Percentiles rank a stretch among this genome's conserved stretches.
phyloP scores from a whole-genome alignment of 495 filamentous ascomycete genomes.

The Lentithecium fluviatile region DNA sequence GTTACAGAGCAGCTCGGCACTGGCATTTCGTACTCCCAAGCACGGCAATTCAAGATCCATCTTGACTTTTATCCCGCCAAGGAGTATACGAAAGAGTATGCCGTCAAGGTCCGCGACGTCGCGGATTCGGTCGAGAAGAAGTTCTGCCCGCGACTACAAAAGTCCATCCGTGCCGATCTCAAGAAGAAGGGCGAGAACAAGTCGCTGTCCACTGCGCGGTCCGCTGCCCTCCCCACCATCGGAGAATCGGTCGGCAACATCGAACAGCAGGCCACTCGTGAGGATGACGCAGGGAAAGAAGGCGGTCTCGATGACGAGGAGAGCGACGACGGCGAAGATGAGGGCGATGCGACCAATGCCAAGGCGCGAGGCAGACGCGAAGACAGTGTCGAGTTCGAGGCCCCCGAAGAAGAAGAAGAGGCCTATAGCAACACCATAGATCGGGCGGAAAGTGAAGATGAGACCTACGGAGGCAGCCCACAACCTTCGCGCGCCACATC shows the following conservation, averaged over 20 bases:
- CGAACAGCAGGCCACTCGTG: constrained; percentile 55
- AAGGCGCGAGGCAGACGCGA: constrained; percentile 70
- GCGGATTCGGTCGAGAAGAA: constrained; percentile 72
- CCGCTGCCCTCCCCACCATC: constrained; percentile 73
- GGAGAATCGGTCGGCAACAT: constrained; percentile 72
- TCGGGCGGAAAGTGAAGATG: constrained; percentile 30
- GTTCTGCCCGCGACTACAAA: constrained; percentile 69
- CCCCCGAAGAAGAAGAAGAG: constrained; percentile 87
- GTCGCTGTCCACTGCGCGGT: constrained; percentile 52
- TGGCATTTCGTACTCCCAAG: constrained; percentile 61
- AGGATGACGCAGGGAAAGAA: constrained; percentile 47
- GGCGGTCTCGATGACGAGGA: constrained; percentile 56
- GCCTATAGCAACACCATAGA: constrained; percentile 41
- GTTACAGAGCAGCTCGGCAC: constrained; percentile 73
- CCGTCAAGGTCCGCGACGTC: constrained; percentile 74
- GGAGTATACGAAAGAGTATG: constrained; percentile 83
- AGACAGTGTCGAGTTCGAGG: constrained; percentile 85
- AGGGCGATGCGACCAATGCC: constrained; percentile 81
- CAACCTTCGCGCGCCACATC: constrained; percentile 16
- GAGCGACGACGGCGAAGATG: constrained; percentile 73
- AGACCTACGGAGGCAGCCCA: constrained; percentile 35
- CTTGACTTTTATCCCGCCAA: constrained; percentile 78
- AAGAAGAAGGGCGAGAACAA: constrained; percentile 71
- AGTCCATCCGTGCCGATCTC: constrained; percentile 68
- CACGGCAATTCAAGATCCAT: constrained; percentile 80